Percentiles rank a stretch among this genome's conserved stretches.
These are phyloP conservation scores for Passalora sequoiae DNA, from an alignment of 2,329 filamentous ascomycete species.

Conservation along the genomic window DNA sequence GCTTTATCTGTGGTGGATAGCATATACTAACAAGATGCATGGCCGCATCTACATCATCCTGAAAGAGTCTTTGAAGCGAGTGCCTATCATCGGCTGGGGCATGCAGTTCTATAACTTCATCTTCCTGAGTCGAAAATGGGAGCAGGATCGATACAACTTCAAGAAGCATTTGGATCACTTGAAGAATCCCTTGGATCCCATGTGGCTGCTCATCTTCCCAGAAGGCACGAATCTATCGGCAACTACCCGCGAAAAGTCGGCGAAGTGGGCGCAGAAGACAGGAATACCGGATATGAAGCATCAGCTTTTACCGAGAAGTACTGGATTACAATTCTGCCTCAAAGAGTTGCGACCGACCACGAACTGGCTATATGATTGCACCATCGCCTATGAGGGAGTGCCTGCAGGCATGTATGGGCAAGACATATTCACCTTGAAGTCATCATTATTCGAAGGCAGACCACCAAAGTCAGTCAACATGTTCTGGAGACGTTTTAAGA, in stretches of 20 bases:
- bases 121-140: slow-evolving; percentile 87
- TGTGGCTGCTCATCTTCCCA: slow-evolving; percentile 87
- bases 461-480: slow-evolving; percentile 95
- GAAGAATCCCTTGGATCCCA: slow-evolving; percentile 65
- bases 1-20: slow-evolving; percentile 90
- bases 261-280: slow-evolving; percentile 70
- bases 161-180: slow-evolving; percentile 68
- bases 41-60: slow-evolving; percentile 86
- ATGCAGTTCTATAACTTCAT: slow-evolving; percentile 88
- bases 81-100: slow-evolving; percentile 73
- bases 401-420: slow-evolving; percentile 82
- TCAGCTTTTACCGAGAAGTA: slow-evolving; percentile 71
- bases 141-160: slow-evolving; percentile 69
- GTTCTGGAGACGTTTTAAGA: slow-evolving; percentile 82
- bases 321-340: slow-evolving; percentile 73
- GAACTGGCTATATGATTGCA: slow-evolving; percentile 87
- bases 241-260: slow-evolving; percentile 66
- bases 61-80: slow-evolving; percentile 77
- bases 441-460: slow-evolving; percentile 82
- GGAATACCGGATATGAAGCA: slow-evolving; percentile 69
- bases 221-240: slow-evolving; percentile 77
- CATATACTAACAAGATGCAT: slow-evolving; percentile 78
- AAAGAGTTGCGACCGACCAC: slow-evolving; percentile 68
- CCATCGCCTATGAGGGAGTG: slow-evolving; percentile 89
- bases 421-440: slow-evolving; percentile 77